These are phyloP conservation scores for Penicillium waksmanii DNA, from an alignment of 495 filamentous ascomycete genomes.

Conservation along the genomic window DNA sequence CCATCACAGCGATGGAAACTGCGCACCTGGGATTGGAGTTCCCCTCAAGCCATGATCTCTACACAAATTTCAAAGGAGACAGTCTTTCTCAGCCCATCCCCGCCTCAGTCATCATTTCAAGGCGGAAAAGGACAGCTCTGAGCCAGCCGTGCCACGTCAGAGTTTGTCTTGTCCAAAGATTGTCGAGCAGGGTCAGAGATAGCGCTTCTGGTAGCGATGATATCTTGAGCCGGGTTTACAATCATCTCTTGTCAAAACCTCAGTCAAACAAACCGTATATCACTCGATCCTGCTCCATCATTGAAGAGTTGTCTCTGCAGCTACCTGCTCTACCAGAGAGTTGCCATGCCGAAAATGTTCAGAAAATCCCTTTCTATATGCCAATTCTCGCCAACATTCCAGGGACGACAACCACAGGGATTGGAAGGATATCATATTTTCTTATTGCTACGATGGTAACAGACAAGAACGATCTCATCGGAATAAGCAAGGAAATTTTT, in stretches of 20 bases:
- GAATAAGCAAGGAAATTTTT: conserved; percentile 11
- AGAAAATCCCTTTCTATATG: conserved; percentile 15
- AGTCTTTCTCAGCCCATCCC: conserved; percentile 16
- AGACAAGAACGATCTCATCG: neutral
- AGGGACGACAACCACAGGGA: conserved; percentile 4
- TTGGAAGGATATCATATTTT: conserved; percentile 17
- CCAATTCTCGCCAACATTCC: conserved; percentile 11
- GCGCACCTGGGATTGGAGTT: conserved; percentile 11
- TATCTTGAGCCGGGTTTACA: conserved; percentile 6
- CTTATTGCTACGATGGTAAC: conserved; percentile 10
- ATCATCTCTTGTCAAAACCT: conserved; percentile 4
- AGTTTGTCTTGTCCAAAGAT: conserved; percentile 12
- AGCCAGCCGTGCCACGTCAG: neutral
- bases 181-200: conserved; percentile 4
- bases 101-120: conserved; percentile 11
- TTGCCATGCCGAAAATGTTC: conserved; percentile 1
- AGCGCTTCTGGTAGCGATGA: neutral
- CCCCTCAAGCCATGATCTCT: conserved; percentile 13
- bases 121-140: neutral
- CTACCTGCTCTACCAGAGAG: neutral
- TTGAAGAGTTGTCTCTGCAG: conserved; percentile 10
- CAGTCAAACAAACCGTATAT: neutral
- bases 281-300: conserved; percentile 6
- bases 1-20: conserved; percentile 7
- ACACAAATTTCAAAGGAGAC: conserved; percentile 17